Evolutionary conservation across 2,329 filamentous ascomycete genomes (phyloP).

Genomic region (Epichloe bromicola): DNA sequence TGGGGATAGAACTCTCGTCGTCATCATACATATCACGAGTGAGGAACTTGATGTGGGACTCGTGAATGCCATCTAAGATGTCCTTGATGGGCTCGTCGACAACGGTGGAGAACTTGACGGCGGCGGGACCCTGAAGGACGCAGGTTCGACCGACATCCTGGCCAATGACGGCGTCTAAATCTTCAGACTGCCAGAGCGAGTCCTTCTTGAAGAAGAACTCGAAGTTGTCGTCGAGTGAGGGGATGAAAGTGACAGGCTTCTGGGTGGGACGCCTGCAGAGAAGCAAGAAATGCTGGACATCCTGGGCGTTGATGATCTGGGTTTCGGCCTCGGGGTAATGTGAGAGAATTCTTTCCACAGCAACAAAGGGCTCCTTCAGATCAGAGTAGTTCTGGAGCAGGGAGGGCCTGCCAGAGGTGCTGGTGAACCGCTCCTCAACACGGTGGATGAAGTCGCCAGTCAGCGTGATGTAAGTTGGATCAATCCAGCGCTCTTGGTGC

Average conservation of each 20-base stretch:
- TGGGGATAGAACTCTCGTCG: conserved; percentile 62
- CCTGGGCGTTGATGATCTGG: conserved; percentile 95
- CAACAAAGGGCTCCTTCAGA: conserved; percentile 66
- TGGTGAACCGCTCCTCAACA: conserved; percentile 89
- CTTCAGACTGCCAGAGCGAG: conserved; percentile 97
- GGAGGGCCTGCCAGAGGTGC: conserved; percentile 56
- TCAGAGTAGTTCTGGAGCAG: conserved; percentile 84
- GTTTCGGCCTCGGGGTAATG: conserved; percentile 75
- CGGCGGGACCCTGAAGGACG: conserved; percentile 89
- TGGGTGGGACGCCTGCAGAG: conserved; percentile 85
- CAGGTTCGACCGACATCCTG: conserved; percentile 95
- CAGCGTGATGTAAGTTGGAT: conserved; percentile 66
- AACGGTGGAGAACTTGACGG: conserved; percentile 76
- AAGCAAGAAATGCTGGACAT: conserved; percentile 91
- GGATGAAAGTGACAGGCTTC: conserved; percentile 95
- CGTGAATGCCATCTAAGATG: conserved; percentile 82
- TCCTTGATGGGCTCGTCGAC: conserved; percentile 91
- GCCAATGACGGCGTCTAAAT: conserved; percentile 85
- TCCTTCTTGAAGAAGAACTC: conserved; percentile 99
- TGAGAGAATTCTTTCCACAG: conserved; percentile 66
- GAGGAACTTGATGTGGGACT: conserved; percentile 71
- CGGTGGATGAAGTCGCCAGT: conserved; percentile 94
- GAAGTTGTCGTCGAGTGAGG: conserved; percentile 89
- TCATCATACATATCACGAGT: conserved; percentile 68
- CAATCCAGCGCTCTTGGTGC: conserved; percentile 85